Evolutionary conservation across 202 grass and related monocot species (phyloP).

Genomic region (Panicum hallii): DNA sequence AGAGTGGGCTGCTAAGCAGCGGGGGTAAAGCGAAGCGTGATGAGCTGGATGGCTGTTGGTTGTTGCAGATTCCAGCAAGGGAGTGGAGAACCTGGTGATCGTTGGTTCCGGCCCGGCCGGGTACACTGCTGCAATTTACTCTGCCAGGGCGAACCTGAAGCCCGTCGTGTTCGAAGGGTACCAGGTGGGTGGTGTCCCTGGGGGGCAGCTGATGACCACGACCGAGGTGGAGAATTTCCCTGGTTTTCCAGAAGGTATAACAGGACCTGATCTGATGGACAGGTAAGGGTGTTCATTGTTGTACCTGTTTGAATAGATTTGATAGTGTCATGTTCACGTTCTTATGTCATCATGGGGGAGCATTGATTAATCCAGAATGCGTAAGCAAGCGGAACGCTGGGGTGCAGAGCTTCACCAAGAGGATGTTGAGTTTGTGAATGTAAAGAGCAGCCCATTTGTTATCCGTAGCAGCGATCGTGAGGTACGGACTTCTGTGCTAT

Average conservation of each 20-base stretch:
- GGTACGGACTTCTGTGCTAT: conserved; percentile 41
- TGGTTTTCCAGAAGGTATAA: conserved; percentile 92
- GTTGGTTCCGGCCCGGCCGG: conserved; percentile 93
- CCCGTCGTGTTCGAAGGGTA: conserved; percentile 94
- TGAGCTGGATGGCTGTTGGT: neutral
- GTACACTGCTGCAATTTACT: conserved; percentile 92
- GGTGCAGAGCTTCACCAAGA: conserved; percentile 91
- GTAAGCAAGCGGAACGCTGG: conserved; percentile 93
- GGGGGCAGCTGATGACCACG: conserved; percentile 98
- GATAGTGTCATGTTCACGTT: neutral
- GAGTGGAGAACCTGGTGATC: conserved; percentile 96
- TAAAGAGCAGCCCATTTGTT: conserved; percentile 74
- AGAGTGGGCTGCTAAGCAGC: neutral
- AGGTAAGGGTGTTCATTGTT: conserved; percentile 41
- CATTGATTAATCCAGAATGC: conserved; percentile 64
- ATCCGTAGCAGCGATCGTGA: conserved; percentile 83
- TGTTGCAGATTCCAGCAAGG: conserved; percentile 55
- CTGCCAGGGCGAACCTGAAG: conserved; percentile 91
- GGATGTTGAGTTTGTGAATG: conserved; percentile 93
- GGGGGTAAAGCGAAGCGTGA: neutral
- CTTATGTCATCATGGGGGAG: neutral
- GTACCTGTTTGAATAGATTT: neutral
- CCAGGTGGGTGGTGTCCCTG: conserved; percentile 90
- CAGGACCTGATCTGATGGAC: conserved; percentile 98
- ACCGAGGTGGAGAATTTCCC: conserved; percentile 99